A percentile compares a stretch with the other conserved stretches of the same genome.
phyloP scores from a whole-genome alignment of 2,329 filamentous ascomycete species.

The Hansfordia pulvinata region DNA sequence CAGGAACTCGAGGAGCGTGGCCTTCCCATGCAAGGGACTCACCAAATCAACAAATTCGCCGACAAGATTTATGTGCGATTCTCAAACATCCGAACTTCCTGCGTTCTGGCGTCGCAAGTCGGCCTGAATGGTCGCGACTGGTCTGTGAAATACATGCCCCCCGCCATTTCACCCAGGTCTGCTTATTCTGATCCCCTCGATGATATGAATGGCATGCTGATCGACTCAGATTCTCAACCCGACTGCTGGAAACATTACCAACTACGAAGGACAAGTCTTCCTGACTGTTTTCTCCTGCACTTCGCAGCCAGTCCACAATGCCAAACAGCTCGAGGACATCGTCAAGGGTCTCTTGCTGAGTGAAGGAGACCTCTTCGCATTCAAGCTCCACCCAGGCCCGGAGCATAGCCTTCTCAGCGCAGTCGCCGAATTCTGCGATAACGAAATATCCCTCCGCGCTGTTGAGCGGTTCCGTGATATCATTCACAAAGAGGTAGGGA shows the following conservation, averaged over 20 bases:
- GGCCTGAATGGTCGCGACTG: slow-evolving; percentile 29
- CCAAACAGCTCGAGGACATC: slow-evolving; percentile 20
- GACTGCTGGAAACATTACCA: slow-evolving; percentile 16
- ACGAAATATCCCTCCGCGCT: slow-evolving; percentile 25
- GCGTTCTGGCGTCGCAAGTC: slow-evolving; percentile 31
- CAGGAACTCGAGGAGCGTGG: slow-evolving; percentile 26
- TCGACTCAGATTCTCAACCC: slow-evolving; percentile 17
- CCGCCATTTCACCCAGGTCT: background rate
- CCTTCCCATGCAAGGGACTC: slow-evolving; percentile 21
- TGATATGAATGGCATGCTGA: too few relatives aligned
- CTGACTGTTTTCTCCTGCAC: slow-evolving; percentile 27
- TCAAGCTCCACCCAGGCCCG: slow-evolving; percentile 26
- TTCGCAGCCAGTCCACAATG: slow-evolving; percentile 6
- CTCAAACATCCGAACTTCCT: slow-evolving; percentile 46
- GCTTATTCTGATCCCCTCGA: slow-evolving; percentile 4
- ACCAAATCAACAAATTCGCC: slow-evolving; percentile 19
- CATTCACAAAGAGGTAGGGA: too few relatives aligned
- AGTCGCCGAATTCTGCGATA: slow-evolving; percentile 39
- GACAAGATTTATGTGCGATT: slow-evolving; percentile 41
- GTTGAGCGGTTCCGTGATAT: slow-evolving; percentile 25
- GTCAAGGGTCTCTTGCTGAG: slow-evolving; percentile 25
- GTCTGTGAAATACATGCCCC: slow-evolving; percentile 25
- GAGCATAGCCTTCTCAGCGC: slow-evolving; percentile 30
- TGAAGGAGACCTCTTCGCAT: slow-evolving; percentile 38
- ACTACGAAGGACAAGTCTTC: slow-evolving; percentile 41